Conservation (phyloP, 257 asterid genomes). For the Primulina eburnea region DNA sequence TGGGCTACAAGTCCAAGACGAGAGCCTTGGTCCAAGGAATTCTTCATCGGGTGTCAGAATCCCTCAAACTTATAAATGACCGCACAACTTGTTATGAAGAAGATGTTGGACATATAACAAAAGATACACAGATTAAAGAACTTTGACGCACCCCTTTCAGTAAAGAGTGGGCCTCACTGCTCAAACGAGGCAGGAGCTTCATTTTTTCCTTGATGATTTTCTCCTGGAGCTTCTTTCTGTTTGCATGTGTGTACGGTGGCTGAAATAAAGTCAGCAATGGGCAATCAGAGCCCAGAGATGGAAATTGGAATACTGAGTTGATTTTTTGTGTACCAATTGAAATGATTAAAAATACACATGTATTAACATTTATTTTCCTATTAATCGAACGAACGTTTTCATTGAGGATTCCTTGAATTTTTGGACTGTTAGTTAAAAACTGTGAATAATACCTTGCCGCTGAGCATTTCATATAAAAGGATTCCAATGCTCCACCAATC, state of each 20-base stretch:
- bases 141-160: constrained; percentile 67
- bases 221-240: constrained; percentile 90
- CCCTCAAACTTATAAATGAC: no score
- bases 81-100: neutral
- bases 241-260: constrained; percentile 84
- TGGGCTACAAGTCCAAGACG: no score
- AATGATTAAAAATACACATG: neutral
- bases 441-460: constrained; percentile 60
- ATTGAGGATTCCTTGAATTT: neutral
- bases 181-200: constrained; percentile 83
- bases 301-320: neutral
- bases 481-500: constrained; percentile 98
- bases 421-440: neutral
- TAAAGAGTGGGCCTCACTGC: constrained; percentile 71
- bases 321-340: neutral
- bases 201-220: constrained; percentile 75
- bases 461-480: constrained; percentile 86
- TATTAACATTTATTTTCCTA: neutral
- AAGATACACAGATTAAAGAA: neutral
- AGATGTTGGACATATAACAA: neutral
- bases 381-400: neutral
- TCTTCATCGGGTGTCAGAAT: no score
- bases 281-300: constrained; percentile 2
- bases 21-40: no score
- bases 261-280: constrained; percentile 24